Evolutionary conservation across 2,329 filamentous ascomycete species (phyloP).

Genomic region (Cadophora gregata): DNA sequence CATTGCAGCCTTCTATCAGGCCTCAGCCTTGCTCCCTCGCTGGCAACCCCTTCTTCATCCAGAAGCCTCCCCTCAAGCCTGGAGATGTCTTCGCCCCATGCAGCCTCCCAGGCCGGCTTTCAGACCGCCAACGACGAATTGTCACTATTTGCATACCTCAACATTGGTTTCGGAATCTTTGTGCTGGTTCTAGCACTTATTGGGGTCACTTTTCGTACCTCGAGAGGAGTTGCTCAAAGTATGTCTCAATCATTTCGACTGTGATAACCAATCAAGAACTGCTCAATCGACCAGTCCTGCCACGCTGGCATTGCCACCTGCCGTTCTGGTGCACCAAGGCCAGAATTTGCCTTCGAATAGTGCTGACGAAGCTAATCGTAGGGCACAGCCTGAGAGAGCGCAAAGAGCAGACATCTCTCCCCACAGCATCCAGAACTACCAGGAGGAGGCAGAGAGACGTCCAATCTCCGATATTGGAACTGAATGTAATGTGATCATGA

Average conservation of each 20-base stretch:
- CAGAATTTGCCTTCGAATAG: too few relatives aligned
- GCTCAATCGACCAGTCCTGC: not conserved
- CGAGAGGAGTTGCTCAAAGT: not conserved
- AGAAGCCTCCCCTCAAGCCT: not conserved
- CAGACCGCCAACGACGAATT: not conserved
- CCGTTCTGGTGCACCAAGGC: too few relatives aligned
- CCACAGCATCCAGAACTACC: not conserved
- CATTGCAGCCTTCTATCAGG: too few relatives aligned
- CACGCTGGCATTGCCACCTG: not conserved
- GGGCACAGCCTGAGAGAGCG: too few relatives aligned
- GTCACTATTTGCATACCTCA: not conserved
- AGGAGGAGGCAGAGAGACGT: not conserved
- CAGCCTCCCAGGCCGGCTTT: not conserved
- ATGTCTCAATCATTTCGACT: not conserved
- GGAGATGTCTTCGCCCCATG: not conserved
- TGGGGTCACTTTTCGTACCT: not conserved
- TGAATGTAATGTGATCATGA: not conserved
- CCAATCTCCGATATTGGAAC: not conserved
- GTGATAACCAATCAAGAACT: too few relatives aligned
- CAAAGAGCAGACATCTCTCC: not conserved
- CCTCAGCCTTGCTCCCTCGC: too few relatives aligned
- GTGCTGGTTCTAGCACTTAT: not conserved
- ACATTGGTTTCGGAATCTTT: not conserved
- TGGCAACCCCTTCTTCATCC: not conserved
- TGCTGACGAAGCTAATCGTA: too few relatives aligned